These are phyloP conservation scores for Piper betle DNA, from an alignment of 164 flowering plant species.

Conservation along the genomic window DNA sequence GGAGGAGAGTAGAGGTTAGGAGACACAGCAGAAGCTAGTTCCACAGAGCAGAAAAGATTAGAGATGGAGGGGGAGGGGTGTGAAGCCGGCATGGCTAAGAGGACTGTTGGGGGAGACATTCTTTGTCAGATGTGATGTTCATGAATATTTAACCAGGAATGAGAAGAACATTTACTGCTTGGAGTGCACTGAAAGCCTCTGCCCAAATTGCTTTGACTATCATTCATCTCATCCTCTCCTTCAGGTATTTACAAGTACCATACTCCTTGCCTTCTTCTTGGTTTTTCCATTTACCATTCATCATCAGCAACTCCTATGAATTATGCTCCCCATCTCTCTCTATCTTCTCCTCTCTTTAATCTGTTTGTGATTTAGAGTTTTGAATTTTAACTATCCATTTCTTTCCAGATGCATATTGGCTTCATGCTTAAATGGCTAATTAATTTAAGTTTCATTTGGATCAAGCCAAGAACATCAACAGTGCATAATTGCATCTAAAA, in stretches of 20 bases:
- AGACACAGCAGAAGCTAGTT: too few species aligned
- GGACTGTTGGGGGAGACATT: conserved; percentile 24
- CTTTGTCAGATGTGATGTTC: conserved; percentile 24
- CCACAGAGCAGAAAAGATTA: background rate
- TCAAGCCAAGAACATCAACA: too few species aligned
- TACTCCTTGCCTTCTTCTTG: background rate
- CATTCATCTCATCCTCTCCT: conserved; percentile 33
- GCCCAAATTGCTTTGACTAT: conserved; percentile 35
- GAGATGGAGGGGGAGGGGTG: background rate
- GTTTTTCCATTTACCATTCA: background rate
- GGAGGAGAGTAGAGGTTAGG: too few species aligned
- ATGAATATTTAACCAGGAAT: conserved; percentile 29
- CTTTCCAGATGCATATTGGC: too few species aligned
- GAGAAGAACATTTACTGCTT: conserved; percentile 47
- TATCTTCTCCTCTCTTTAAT: too few species aligned
- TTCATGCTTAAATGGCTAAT: too few species aligned
- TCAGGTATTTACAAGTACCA: conserved; percentile 17
- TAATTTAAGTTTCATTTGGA: too few species aligned
- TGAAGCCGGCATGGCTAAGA: conserved; percentile 28
- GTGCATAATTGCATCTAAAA: too few species aligned
- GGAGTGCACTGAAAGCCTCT: conserved; percentile 36
- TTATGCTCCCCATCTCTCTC: too few species aligned
- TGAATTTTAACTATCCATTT: too few species aligned
- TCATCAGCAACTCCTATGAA: background rate
- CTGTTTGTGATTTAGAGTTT: too few species aligned